phyloP scores from a whole-genome alignment of 2,329 filamentous ascomycete species.

The Aspergillus sp. region DNA sequence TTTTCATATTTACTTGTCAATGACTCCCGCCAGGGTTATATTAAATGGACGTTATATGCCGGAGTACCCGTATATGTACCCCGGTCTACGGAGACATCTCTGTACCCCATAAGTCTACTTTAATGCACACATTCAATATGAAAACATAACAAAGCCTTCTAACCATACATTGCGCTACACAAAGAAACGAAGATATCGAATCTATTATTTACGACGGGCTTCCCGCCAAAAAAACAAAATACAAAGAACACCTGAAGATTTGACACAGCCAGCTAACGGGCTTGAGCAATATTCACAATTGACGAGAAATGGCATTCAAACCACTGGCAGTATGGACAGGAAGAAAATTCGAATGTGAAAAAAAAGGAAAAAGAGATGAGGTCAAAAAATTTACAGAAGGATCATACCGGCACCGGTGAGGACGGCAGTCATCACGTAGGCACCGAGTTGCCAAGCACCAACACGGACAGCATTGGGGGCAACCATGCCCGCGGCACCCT shows the following conservation, averaged over 20 bases:
- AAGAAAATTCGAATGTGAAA: not conserved
- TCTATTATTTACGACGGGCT: not conserved
- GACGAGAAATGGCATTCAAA: not conserved
- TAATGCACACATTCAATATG: too few relatives aligned
- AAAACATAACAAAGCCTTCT: too few relatives aligned
- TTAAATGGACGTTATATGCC: too few relatives aligned
- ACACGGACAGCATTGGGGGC: constrained; percentile 22
- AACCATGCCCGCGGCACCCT: constrained; percentile 20
- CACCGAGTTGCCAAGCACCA: constrained; percentile 29
- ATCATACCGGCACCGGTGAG: constrained; percentile 37
- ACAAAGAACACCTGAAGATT: not conserved
- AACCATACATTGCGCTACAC: not conserved
- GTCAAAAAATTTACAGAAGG: constrained; percentile 25
- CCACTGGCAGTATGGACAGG: not conserved
- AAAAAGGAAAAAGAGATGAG: not conserved
- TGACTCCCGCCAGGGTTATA: too few relatives aligned
- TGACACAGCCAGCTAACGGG: not conserved
- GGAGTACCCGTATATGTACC: too few relatives aligned
- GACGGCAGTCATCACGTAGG: constrained; percentile 31
- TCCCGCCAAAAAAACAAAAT: not conserved
- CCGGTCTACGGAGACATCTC: too few relatives aligned
- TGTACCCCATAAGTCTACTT: too few relatives aligned
- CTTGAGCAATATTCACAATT: not conserved
- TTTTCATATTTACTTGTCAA: too few relatives aligned
- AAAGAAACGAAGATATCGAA: not conserved